Base-by-base conservation (phyloP, 106 monocot genomes). In the Amphibolis antarctica region DNA sequence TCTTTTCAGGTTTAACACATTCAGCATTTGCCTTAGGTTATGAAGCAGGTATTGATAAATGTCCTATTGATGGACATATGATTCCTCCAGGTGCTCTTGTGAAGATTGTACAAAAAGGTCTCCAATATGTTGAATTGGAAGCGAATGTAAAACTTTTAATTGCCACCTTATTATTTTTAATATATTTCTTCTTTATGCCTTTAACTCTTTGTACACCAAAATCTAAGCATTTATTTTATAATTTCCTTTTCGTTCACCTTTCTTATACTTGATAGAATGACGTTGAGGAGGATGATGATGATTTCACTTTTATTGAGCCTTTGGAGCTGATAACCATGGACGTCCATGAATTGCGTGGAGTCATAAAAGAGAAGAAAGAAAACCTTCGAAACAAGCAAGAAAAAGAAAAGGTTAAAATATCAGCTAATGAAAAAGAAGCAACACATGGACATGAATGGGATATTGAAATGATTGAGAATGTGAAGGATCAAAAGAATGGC, bases 81-180 rank as follows among this genome's bases (percentile, higher is more conserved):
- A 78, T 98, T 69, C 96, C 96, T 50, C 90, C 86, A 18, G 90
- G 84, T 62, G 81, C 96, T 62, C 86, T 98, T 72, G 78, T 98
- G 66, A 98, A 84, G 24, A 76, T 98, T 69, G 90, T 98, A 26
- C 96, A 98, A 44, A 98, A 90, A 74, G 96, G 96, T 24, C 80
- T 98, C 63, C 96, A 87, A 18, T 98, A 90, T 67, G 78, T 98
- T 56, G 96, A 98, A 67, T 51, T 98, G 73, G 96, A 98, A 72
- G 96, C 90, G 55, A 98, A 98, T 68, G 67, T 86, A 49, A 74
- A 69, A 7, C 68, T 76, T 81, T 96, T 68, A 73, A 74, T 79
- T 26, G 13, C 64, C 50, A 27, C 49, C 17, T 52, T 62, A 12
- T 23, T 10, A 56, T 29, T 42, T 0, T 5, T 2, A 28, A 22